Percentiles rank a stretch among this genome's conserved stretches.
Evolutionary conservation across 2,329 filamentous ascomycete genomes (phyloP).

Genomic region (Alternaria sp.): DNA sequence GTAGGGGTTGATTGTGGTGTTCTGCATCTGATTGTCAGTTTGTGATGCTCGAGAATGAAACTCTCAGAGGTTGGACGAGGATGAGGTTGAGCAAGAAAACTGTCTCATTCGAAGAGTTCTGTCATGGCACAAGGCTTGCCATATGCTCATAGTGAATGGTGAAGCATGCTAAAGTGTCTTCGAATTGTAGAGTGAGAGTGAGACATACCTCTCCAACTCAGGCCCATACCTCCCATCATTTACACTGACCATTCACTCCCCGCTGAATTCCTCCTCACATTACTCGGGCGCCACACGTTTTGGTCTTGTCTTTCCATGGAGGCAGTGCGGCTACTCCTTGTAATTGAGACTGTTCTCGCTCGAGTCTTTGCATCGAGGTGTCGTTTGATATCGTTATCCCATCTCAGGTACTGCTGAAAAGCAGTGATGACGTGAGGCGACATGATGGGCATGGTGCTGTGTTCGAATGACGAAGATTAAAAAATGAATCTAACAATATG

Average conservation of each 20-base stretch:
- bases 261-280: slow-evolving; percentile 2
- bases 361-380: slow-evolving; percentile 15
- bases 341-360: slow-evolving; percentile 12
- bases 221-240: background rate
- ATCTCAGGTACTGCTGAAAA: slow-evolving; percentile 17
- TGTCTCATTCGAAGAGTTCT: background rate
- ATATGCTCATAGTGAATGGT: background rate
- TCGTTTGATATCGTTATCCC: slow-evolving; percentile 15
- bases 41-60: background rate
- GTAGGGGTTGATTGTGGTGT: background rate
- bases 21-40: slow-evolving; percentile 2
- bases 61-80: background rate
- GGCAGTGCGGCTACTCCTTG: background rate
- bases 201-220: background rate
- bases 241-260: background rate
- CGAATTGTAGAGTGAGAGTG: background rate
- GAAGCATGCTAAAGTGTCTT: background rate
- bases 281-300: background rate
- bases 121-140: background rate
- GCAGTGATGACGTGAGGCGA: slow-evolving; percentile 14
- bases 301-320: slow-evolving; percentile 3
- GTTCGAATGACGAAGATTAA: background rate
- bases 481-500: background rate
- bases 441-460: slow-evolving; percentile 11
- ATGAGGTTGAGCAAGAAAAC: background rate